These are phyloP conservation scores for Exutisphaerella laricina DNA, from an alignment of 2,329 filamentous ascomycete genomes.

Conservation along the genomic window DNA sequence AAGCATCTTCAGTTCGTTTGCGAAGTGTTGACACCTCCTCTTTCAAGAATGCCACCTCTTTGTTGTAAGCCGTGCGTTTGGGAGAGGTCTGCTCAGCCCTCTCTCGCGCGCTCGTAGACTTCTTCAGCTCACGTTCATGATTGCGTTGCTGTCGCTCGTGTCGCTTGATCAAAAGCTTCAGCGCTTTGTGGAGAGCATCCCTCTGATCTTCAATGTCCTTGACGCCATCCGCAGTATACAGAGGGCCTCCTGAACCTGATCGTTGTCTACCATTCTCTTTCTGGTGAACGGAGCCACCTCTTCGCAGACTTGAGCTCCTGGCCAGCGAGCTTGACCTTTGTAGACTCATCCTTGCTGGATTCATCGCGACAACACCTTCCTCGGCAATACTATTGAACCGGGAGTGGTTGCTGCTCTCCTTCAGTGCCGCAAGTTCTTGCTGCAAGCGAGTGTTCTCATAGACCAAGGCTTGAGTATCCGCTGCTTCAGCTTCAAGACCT, in stretches of 20 bases:
- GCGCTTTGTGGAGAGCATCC: conserved; percentile 80
- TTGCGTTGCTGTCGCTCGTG: conserved; percentile 81
- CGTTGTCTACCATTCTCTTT: conserved; percentile 37
- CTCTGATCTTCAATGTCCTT: conserved; percentile 93
- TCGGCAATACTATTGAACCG: conserved; percentile 59
- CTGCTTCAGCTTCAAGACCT: conserved; percentile 68
- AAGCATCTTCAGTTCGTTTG: conserved; percentile 81
- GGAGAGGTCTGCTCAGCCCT: conserved; percentile 62
- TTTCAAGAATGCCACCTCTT: conserved; percentile 71
- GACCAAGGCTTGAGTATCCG: conserved; percentile 64
- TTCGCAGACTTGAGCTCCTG: conserved; percentile 40
- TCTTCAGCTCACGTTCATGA: conserved; percentile 71
- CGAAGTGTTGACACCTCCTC: conserved; percentile 80
- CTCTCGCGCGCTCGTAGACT: conserved; percentile 73
- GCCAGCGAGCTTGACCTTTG: conserved; percentile 55
- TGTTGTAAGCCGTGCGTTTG: conserved; percentile 72
- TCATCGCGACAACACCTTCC: conserved; percentile 42
- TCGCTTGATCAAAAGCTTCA: conserved; percentile 78
- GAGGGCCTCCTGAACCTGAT: conserved; percentile 38
- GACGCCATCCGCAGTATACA: conserved; percentile 42
- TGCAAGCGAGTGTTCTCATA: conserved; percentile 82
- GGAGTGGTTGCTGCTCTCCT: conserved; percentile 38
- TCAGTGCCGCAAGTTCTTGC: conserved; percentile 71
- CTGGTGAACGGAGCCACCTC: conserved; percentile 30
- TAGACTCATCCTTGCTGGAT: conserved; percentile 33